These are phyloP conservation scores for Linnemannia exigua DNA, from an alignment of 192 early-diverging fungal genomes.

Conservation along the genomic window DNA sequence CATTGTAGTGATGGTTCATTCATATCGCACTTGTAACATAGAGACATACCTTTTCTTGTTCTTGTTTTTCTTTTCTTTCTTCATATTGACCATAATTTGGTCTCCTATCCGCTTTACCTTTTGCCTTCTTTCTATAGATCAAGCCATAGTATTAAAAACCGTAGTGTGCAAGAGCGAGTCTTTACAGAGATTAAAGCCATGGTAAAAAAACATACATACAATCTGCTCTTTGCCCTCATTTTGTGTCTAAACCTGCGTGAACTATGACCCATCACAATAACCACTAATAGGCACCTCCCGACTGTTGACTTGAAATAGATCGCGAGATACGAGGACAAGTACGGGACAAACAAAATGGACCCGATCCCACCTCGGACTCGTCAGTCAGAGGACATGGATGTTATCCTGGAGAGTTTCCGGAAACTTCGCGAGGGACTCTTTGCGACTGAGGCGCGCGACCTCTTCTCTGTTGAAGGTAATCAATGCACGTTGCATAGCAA, in stretches of 20 bases:
- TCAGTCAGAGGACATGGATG: conserved; percentile 39
- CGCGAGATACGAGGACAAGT: conserved; percentile 21
- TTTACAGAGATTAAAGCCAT: conserved; percentile 54
- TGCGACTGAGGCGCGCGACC: conserved; percentile 33
- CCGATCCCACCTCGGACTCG: conserved; percentile 28
- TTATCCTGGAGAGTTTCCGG: conserved; percentile 42
- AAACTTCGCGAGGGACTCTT: conserved; percentile 51
- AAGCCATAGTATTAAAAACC: conserved; percentile 48
- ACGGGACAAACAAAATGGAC: conserved; percentile 27
- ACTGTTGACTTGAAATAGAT: conserved; percentile 17
- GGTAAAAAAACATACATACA: conserved; percentile 14
- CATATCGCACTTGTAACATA: neutral
- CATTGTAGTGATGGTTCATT: neutral
- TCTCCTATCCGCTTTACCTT: neutral
- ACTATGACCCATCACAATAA: no score
- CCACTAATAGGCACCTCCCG: neutral
- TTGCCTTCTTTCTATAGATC: conserved; percentile 31
- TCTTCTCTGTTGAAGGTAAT: conserved; percentile 40
- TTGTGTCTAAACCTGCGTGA: no score
- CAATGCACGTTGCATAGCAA: neutral
- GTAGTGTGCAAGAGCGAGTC: conserved; percentile 48
- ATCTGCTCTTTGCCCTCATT: neutral
- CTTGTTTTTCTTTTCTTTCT: neutral
- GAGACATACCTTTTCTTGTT: neutral
- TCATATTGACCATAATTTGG: neutral